Percentiles rank a stretch among this genome's conserved stretches.
Conservation (phyloP, 2,329 filamentous ascomycete species). For the Trichoderma koningii region DNA sequence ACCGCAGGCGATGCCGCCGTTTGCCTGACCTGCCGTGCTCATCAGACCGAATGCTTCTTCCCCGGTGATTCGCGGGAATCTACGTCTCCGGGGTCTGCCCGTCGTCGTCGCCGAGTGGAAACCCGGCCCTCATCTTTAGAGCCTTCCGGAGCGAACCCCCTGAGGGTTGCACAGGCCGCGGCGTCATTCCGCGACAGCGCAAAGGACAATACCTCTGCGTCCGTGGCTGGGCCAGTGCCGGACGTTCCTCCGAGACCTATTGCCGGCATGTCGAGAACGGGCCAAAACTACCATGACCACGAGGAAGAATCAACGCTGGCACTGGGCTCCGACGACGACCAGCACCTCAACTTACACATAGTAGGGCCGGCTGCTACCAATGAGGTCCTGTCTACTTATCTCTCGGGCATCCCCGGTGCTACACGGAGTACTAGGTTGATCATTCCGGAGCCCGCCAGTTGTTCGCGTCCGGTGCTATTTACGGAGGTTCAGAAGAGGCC, state of each 20-base stretch:
- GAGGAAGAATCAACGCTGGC: conserved; percentile 36
- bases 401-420: conserved; percentile 42
- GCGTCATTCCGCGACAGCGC: background rate
- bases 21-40: conserved; percentile 60
- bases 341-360: conserved; percentile 53
- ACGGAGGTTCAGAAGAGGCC: conserved; percentile 51
- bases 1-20: conserved; percentile 54
- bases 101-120: conserved; percentile 26
- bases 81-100: conserved; percentile 30
- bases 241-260: background rate
- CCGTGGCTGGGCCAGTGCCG: conserved; percentile 10
- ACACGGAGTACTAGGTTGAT: conserved; percentile 37
- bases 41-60: conserved; percentile 59
- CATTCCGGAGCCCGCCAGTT: conserved; percentile 37
- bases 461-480: conserved; percentile 48
- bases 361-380: conserved; percentile 61
- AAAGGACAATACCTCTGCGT: conserved; percentile 14
- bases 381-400: conserved; percentile 62
- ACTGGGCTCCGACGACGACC: conserved; percentile 41
- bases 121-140: conserved; percentile 13
- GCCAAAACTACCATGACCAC: background rate
- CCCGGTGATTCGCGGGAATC: conserved; percentile 42
- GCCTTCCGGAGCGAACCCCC: background rate
- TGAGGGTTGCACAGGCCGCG: conserved; percentile 1
- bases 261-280: background rate